phyloP scores from a whole-genome alignment of 2,329 filamentous ascomycete genomes.

The Neodidymelliopsis sp. region DNA sequence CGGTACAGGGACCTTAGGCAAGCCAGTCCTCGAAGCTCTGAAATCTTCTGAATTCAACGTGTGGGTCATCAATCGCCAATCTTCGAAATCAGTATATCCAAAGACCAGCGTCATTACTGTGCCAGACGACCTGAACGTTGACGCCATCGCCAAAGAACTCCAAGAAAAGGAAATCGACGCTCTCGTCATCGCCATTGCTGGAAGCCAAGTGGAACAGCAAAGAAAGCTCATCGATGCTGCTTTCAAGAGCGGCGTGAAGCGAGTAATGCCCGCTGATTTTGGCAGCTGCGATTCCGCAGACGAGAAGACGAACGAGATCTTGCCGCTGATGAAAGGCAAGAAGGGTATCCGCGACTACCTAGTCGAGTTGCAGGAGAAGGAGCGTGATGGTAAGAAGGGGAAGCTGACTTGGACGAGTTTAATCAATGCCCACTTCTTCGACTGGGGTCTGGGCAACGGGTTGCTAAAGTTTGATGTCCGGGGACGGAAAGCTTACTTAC shows the following conservation, averaged over 20 bases:
- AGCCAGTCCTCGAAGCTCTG: slow-evolving; percentile 43
- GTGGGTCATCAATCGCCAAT: slow-evolving; percentile 44
- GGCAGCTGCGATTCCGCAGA: slow-evolving; percentile 54
- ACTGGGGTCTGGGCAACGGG: slow-evolving; percentile 61
- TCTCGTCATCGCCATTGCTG: slow-evolving; percentile 60
- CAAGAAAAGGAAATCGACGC: slow-evolving; percentile 56
- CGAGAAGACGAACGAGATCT: slow-evolving; percentile 49
- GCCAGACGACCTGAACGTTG: slow-evolving; percentile 47
- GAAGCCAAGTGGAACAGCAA: slow-evolving; percentile 56
- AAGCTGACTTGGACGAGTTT: slow-evolving; percentile 67
- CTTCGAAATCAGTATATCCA: slow-evolving; percentile 50
- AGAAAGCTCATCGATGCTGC: slow-evolving; percentile 65
- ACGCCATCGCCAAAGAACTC: slow-evolving; percentile 46
- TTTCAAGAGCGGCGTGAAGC: slow-evolving; percentile 63
- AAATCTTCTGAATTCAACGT: slow-evolving; percentile 41
- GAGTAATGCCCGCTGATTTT: slow-evolving; percentile 70
- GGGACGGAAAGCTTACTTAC: slow-evolving; percentile 60
- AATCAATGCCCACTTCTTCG: slow-evolving; percentile 68
- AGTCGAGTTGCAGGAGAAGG: slow-evolving; percentile 57
- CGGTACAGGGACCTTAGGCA: slow-evolving; percentile 47
- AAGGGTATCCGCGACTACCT: slow-evolving; percentile 49
- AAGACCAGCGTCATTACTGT: slow-evolving; percentile 54
- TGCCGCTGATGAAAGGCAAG: slow-evolving; percentile 65
- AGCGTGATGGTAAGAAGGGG: slow-evolving; percentile 38
- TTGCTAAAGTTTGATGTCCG: slow-evolving; percentile 63